Evolutionary conservation across 2,329 filamentous ascomycete genomes (phyloP).

Genomic region (Coniosporium tulheliwenetii): DNA sequence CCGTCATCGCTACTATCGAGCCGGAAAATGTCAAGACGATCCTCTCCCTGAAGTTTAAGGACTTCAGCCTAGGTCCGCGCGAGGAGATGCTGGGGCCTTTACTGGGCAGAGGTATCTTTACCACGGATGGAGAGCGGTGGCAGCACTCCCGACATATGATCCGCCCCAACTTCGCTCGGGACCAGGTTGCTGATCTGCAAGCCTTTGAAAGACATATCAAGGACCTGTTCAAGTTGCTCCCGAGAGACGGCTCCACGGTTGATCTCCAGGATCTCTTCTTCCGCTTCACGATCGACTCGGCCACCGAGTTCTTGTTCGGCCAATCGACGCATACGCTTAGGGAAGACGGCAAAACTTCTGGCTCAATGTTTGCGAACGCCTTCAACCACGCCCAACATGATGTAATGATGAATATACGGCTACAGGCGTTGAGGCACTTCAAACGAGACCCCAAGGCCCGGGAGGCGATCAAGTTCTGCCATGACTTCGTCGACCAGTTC

Average conservation of each 20-base stretch:
- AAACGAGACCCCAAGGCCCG: slow-evolving; percentile 23
- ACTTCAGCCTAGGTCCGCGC: slow-evolving; percentile 9
- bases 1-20: slow-evolving; percentile 25
- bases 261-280: slow-evolving; percentile 50
- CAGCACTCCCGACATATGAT: slow-evolving; percentile 29
- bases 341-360: slow-evolving; percentile 7
- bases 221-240: slow-evolving; percentile 42
- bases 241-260: slow-evolving; percentile 35
- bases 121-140: slow-evolving; percentile 26
- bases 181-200: slow-evolving; percentile 36
- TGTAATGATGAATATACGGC: slow-evolving; percentile 7
- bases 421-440: slow-evolving; percentile 17
- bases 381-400: slow-evolving; percentile 15
- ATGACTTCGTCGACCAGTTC: slow-evolving; percentile 33
- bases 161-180: slow-evolving; percentile 36
- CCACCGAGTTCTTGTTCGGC: slow-evolving; percentile 54
- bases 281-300: slow-evolving; percentile 48
- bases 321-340: slow-evolving; percentile 19
- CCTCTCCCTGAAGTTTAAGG: slow-evolving; percentile 22
- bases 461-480: slow-evolving; percentile 8
- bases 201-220: slow-evolving; percentile 46
- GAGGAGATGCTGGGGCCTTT: no score
- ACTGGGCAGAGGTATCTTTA: slow-evolving; percentile 27
- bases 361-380: slow-evolving; percentile 13
- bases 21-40: slow-evolving; percentile 33